Base-by-base conservation (phyloP, 805 yeast species). In the Candida pini region DNA sequence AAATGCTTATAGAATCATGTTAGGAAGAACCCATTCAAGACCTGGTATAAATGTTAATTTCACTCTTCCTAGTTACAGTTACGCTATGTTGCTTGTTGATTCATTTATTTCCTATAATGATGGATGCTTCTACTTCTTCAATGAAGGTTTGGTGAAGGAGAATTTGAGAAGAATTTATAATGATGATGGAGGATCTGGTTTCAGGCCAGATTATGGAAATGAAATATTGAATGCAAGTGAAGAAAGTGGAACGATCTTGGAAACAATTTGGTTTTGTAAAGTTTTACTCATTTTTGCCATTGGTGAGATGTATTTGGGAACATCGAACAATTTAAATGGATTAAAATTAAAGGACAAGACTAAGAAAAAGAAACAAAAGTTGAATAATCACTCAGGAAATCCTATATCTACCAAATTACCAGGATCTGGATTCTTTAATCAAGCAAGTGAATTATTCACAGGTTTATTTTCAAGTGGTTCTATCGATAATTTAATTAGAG, bases 301-400 rank as follows among this genome's bases (percentile, higher is more conserved):
- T 31, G 92, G 94, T 13, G 94, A 83, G 53, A 81, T 83, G 85
- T 83, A 83, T 48, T 56, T 82, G 24, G 90, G 90, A 1, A 80
- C 87, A 1, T 81, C 82, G 9, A 79, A 82, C 34, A 75, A 73
- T 43, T 62, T 69, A 16, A 79, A 78, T 48, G 76, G 80, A 4
- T 60, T 63, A 39, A 64, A 61, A 34, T 49, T 63, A 40, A 48
- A 29, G 26, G 55, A 52, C 24, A 49, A 39, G 18, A 29, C 38
- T 6, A 43, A 40, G 30, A 45, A 39, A 24, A 49, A 51, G 28
- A 49, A 43, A 33, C 50, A 47, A 26, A 53, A 45, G 19, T 13
- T 31, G 12, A 31, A 31, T 18, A 10, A 13, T 18, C 10, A 14
- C 12, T 5, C 16, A 9, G 15, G 8, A 7, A 22, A 22, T 22